A percentile compares a stretch with the other conserved stretches of the same genome.
phyloP scores from a whole-genome alignment of 495 filamentous ascomycete species.

The Aspergillus coremiiformis region DNA sequence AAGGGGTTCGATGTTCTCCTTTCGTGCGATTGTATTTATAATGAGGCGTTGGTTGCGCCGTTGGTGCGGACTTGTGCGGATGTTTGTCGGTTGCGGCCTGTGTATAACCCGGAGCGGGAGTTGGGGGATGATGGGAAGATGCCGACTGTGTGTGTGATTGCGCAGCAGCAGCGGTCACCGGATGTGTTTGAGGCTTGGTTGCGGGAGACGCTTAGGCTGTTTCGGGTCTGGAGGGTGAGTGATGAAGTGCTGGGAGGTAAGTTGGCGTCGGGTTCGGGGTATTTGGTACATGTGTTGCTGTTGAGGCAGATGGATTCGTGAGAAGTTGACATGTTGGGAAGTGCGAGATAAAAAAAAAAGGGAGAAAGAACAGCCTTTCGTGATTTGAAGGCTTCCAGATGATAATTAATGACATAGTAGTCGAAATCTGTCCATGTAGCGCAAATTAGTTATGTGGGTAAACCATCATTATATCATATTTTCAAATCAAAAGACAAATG shows the following conservation, averaged over 20 bases:
- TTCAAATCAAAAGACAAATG: too few species aligned
- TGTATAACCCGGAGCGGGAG: conserved; percentile 7
- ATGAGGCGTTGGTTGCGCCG: conserved; percentile 72
- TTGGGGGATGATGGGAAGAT: conserved; percentile 5
- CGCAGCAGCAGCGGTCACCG: conserved; percentile 76
- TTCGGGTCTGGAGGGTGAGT: conserved; percentile 72
- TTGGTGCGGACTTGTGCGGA: conserved; percentile 83
- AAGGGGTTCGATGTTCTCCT: conserved; percentile 52
- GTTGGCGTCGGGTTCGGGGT: conserved; percentile 46
- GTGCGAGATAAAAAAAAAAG: not conserved
- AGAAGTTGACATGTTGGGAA: not conserved
- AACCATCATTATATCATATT: too few species aligned
- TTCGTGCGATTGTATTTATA: conserved; percentile 88
- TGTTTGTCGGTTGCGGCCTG: conserved; percentile 52
- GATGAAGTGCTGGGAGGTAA: conserved; percentile 49
- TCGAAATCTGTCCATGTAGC: too few species aligned
- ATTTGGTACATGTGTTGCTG: conserved; percentile 38
- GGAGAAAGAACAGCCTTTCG: not conserved
- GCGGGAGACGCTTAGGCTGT: conserved; percentile 52
- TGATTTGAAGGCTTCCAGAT: not conserved
- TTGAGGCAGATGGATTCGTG: conserved; percentile 9
- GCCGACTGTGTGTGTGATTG: conserved; percentile 64
- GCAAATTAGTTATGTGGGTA: too few species aligned
- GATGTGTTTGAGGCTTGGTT: conserved; percentile 85
- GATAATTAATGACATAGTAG: too few species aligned